phyloP scores from a whole-genome alignment of 495 filamentous ascomycete species.

The Xylaria bambusicola region DNA sequence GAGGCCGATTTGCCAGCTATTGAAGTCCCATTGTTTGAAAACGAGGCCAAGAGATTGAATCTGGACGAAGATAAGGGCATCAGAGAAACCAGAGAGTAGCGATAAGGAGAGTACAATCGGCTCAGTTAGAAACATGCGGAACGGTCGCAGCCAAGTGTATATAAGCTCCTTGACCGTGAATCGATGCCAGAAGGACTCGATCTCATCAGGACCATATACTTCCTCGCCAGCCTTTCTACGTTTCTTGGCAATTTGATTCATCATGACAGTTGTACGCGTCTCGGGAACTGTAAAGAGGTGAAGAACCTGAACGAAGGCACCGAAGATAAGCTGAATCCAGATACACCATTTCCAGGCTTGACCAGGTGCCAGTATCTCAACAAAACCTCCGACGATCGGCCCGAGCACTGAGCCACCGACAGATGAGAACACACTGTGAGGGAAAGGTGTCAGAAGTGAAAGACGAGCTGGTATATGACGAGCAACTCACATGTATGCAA shows the following conservation, averaged over 20 bases:
- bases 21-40: conserved; percentile 66
- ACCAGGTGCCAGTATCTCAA: conserved; percentile 54
- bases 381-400: conserved; percentile 77
- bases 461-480: not conserved
- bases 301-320: conserved; percentile 64
- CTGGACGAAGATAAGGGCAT: conserved; percentile 80
- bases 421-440: conserved; percentile 66
- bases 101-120: conserved; percentile 75
- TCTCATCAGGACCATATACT: conserved; percentile 66
- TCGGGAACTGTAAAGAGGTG: conserved; percentile 71
- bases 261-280: conserved; percentile 66
- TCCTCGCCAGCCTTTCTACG: conserved; percentile 55
- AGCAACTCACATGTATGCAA: conserved; percentile 57
- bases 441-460: not conserved
- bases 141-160: conserved; percentile 68
- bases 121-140: conserved; percentile 77
- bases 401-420: conserved; percentile 77
- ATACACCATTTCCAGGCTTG: conserved; percentile 71
- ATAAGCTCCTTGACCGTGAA: conserved; percentile 59
- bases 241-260: conserved; percentile 68
- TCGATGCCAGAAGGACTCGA: conserved; percentile 52
- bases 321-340: conserved; percentile 81
- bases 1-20: conserved; percentile 56
- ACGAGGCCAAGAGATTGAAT: conserved; percentile 68
- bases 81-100: conserved; percentile 73